These are phyloP conservation scores for Candida dendrica DNA, from an alignment of 805 yeast genomes.

Conservation along the genomic window DNA sequence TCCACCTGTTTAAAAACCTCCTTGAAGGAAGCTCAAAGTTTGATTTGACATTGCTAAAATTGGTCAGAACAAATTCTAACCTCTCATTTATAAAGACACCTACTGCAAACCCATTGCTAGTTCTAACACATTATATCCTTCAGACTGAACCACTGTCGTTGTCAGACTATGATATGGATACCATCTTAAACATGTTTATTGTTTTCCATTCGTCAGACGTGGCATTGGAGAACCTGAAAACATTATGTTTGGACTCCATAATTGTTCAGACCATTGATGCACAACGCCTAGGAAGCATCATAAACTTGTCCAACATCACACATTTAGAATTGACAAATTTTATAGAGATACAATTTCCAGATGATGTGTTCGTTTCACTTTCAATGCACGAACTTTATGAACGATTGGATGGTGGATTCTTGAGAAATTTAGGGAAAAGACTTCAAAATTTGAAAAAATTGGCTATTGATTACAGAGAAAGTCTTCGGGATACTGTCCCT, in stretches of 20 bases:
- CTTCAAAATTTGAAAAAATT: constrained; percentile 23
- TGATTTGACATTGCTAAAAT: constrained; percentile 8
- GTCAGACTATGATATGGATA: constrained; percentile 12
- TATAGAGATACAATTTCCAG: constrained; percentile 26
- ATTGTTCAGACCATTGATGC: constrained; percentile 11
- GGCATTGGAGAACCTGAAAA: constrained; percentile 3
- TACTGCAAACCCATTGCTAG: constrained; percentile 9
- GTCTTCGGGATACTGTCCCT: constrained; percentile 33
- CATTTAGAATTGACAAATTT: constrained; percentile 27
- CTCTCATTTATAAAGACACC: constrained; percentile 9
- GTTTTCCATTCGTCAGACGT: constrained; percentile 4
- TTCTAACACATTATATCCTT: constrained; percentile 13
- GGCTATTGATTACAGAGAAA: constrained; percentile 34
- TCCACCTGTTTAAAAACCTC: constrained; percentile 10
- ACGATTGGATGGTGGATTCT: constrained; percentile 19
- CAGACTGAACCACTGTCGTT: constrained; percentile 8
- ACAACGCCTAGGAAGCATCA: constrained; percentile 3
- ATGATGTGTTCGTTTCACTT: constrained; percentile 7
- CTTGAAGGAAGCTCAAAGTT: constrained; percentile 5
- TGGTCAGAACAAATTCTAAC: constrained; percentile 10
- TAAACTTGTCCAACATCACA: constrained; percentile 12
- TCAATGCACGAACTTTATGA: constrained; percentile 9
- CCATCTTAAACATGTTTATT: constrained; percentile 6
- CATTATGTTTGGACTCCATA: constrained; percentile 11
- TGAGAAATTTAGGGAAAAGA: constrained; percentile 19